Percentiles rank a stretch among this genome's conserved stretches.
Evolutionary conservation across 1,284 basidiomycete species (phyloP).

Genomic region (Hortiboletus rubellus): DNA sequence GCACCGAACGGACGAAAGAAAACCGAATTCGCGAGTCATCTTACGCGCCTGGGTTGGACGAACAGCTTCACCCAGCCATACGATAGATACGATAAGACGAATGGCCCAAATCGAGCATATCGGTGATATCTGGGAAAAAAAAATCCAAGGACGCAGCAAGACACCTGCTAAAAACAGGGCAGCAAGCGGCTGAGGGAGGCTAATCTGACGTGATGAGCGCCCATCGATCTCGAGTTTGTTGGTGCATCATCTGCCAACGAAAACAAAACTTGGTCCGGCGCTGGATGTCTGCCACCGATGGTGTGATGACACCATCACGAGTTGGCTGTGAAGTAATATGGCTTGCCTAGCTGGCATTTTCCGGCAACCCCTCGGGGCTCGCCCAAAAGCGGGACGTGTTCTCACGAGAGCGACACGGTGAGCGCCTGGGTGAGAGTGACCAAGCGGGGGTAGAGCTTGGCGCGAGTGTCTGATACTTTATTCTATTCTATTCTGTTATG

Average conservation of each 20-base stretch:
- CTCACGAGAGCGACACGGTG: constrained; percentile 14
- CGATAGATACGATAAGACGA: neutral
- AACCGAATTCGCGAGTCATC: neutral
- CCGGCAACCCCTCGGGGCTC: constrained; percentile 27
- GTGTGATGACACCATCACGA: constrained; percentile 15
- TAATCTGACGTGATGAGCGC: constrained; percentile 22
- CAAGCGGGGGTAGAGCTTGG: constrained; percentile 16
- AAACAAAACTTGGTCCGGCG: constrained; percentile 6
- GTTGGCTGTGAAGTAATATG: constrained; percentile 26
- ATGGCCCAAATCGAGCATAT: constrained; percentile 12
- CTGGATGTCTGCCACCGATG: constrained; percentile 19
- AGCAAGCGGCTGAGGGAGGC: constrained; percentile 14
- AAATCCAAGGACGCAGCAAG: constrained; percentile 7
- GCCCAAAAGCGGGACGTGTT: constrained; percentile 14
- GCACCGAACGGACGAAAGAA: constrained; percentile 11
- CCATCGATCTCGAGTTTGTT: constrained; percentile 20
- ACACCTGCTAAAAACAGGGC: constrained; percentile 17
- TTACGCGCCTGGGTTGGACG: constrained; percentile 2
- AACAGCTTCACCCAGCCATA: neutral
- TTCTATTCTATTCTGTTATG: constrained; percentile 21
- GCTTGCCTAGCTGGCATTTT: constrained; percentile 14
- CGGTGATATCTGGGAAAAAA: constrained; percentile 7
- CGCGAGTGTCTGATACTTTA: constrained; percentile 11
- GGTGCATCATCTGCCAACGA: constrained; percentile 27
- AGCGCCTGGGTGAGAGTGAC: neutral